phyloP scores from a whole-genome alignment of 352 stramenopile genomes.

The Phytophthora sp. region DNA sequence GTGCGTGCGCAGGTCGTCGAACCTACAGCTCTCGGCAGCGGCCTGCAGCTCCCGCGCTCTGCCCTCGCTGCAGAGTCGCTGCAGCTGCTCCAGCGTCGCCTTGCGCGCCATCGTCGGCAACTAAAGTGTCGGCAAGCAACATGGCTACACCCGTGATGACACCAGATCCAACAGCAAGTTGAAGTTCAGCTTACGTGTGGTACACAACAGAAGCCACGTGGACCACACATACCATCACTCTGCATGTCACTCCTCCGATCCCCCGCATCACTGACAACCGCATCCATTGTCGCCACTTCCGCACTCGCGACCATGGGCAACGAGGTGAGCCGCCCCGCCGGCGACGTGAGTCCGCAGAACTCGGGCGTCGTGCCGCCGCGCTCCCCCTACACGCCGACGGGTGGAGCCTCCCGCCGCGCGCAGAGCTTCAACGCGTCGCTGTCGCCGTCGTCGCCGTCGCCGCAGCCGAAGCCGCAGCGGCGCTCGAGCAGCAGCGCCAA shows the following conservation, averaged over 20 bases:
- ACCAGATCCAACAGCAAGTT: conserved; percentile 18
- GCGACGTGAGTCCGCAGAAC: conserved; percentile 29
- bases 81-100: conserved; percentile 6
- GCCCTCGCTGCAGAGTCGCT: neutral
- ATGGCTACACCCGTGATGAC: neutral
- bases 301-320: conserved; percentile 52
- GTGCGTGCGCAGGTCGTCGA: conserved; percentile 18
- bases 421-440: conserved; percentile 53
- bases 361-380: conserved; percentile 28
- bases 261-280: conserved; percentile 11
- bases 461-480: conserved; percentile 15
- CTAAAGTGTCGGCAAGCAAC: neutral
- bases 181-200: conserved; percentile 10
- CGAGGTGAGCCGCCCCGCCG: conserved; percentile 49
- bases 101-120: conserved; percentile 1
- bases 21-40: neutral
- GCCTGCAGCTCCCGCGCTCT: neutral
- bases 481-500: conserved; percentile 20
- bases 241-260: conserved; percentile 2
- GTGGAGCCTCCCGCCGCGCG: conserved; percentile 27
- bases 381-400: conserved; percentile 38
- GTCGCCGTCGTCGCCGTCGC: conserved; percentile 24
- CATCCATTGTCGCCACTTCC: conserved; percentile 1
- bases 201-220: conserved; percentile 3
- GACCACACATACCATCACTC: conserved; percentile 33